Base-by-base conservation (phyloP, 1,139 yeast genomes). In the Saccharomyces uvarum region DNA sequence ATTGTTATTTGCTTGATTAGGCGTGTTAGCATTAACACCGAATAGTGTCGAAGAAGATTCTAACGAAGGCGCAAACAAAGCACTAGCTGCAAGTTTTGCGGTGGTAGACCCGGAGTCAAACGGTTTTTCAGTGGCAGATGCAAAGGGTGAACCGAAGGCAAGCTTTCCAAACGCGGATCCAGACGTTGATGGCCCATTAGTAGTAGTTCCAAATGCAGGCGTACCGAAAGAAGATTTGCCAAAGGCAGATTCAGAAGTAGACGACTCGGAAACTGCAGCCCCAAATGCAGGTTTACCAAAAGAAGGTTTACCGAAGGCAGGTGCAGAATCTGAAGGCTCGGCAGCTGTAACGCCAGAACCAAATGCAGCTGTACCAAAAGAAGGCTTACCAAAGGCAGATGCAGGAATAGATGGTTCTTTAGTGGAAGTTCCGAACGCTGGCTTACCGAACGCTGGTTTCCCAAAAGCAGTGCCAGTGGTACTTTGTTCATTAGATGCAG, bases 161-260 rank as follows among this genome's bases (percentile, higher is more conserved):
- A 63, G 55, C 31, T 59, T 53, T n/a, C 67, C 69, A 57, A 60
- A 61, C 2, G 60, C 54, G 5, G 63, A 52, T 27, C 42, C 49
- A 6, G 58, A 57, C 8, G 58, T 53, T 13, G 60, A 46, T 31
- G 54, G 49, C 49, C 33, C 19, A 53, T 32, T 11, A 1, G 33
- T 13, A 11, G 51, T 31, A 24, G 5, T 11, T 19, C 48, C 47
- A 4, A 56, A 59, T 13, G 60, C 52, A 28, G 64, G 53, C 14
- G 58, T 53, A 7, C 65, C 66, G 50, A 60, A 61, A 28, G 56
- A 50, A 31, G 59, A 42, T 24, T 55, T 48, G 14, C 61, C 61
- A 47, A 56, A 59, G 5, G 57, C 58, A 9, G 61, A 47, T 13
- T 47, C 52, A 42, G 52, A 29, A 31, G 49, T 16, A 8, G 59